Percentiles rank a stretch among this genome's conserved stretches.
These are phyloP conservation scores for Arachnomyces sp. DNA, from an alignment of 2,329 filamentous ascomycete genomes.

Conservation along the genomic window DNA sequence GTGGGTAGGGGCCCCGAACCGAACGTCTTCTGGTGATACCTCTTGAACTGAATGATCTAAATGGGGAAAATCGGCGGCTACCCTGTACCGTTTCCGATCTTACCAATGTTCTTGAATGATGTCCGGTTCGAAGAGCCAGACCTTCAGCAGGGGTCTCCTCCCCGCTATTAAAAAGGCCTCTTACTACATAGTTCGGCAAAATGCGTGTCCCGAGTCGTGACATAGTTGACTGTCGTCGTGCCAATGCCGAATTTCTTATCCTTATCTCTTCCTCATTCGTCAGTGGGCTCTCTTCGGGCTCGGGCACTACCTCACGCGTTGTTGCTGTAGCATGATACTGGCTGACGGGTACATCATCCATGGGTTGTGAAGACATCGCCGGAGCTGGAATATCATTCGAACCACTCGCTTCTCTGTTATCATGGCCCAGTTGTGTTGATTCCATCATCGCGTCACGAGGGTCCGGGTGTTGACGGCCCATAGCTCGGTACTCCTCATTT, in stretches of 20 bases:
- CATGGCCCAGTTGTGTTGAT: too few species aligned
- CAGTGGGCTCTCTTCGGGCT: conserved; percentile 30
- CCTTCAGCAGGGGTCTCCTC: conserved; percentile 41
- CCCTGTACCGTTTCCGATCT: conserved; percentile 27
- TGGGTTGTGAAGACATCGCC: too few species aligned
- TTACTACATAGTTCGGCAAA: conserved; percentile 39
- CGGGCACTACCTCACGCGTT: conserved; percentile 25
- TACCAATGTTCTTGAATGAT: conserved; percentile 30
- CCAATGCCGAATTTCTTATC: conserved; percentile 16
- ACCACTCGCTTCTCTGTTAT: too few species aligned
- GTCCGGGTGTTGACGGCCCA: conserved; percentile 17
- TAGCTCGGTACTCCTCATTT: conserved; percentile 20
- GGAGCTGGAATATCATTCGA: too few species aligned
- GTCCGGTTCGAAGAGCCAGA: conserved; percentile 36
- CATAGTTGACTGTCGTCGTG: conserved; percentile 40
- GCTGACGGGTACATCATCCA: too few species aligned
- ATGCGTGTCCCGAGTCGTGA: conserved; percentile 42
- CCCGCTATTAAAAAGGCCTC: conserved; percentile 37
- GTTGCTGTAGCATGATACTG: conserved; percentile 4
- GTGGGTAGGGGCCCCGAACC: conserved; percentile 31
- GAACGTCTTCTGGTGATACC: conserved; percentile 34
- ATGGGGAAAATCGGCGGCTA: conserved; percentile 33
- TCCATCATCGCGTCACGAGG: too few species aligned
- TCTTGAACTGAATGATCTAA: conserved; percentile 32
- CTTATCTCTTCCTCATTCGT: conserved; percentile 25